These are phyloP conservation scores for Hyphopichia fennica DNA, from an alignment of 1,139 yeast species.

Conservation along the genomic window DNA sequence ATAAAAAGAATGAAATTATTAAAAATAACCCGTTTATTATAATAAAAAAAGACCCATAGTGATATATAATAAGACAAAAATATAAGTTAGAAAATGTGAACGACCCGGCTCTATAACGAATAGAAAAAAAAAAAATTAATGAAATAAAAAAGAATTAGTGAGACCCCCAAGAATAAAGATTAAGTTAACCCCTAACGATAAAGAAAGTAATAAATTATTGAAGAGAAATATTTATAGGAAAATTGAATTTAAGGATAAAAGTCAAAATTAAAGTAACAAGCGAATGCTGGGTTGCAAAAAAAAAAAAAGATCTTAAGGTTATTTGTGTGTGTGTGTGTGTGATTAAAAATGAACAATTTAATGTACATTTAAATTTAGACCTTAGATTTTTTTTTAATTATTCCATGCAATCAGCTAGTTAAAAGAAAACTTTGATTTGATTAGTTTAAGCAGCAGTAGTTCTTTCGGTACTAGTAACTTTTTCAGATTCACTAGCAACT, in stretches of 20 bases:
- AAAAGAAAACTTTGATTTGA: no score
- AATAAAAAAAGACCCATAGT: constrained; percentile 1
- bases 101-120: constrained; percentile 6
- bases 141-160: background rate
- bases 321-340: constrained; percentile 3
- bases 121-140: background rate
- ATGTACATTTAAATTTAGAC: background rate
- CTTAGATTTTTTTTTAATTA: no score
- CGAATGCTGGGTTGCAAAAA: background rate
- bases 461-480: background rate
- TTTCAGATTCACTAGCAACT: background rate
- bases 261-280: background rate
- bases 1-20: background rate
- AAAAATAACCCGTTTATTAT: constrained; percentile 3
- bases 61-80: constrained; percentile 1
- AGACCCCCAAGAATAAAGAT: background rate
- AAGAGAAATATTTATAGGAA: no score
- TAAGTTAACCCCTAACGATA: background rate
- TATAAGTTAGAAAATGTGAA: background rate
- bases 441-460: background rate
- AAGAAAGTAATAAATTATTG: no score
- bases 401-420: no score
- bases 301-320: background rate
- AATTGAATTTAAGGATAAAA: no score
- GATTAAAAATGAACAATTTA: background rate